phyloP scores from a whole-genome alignment of 1,284 basidiomycete genomes.

The Vanrija sp. region DNA sequence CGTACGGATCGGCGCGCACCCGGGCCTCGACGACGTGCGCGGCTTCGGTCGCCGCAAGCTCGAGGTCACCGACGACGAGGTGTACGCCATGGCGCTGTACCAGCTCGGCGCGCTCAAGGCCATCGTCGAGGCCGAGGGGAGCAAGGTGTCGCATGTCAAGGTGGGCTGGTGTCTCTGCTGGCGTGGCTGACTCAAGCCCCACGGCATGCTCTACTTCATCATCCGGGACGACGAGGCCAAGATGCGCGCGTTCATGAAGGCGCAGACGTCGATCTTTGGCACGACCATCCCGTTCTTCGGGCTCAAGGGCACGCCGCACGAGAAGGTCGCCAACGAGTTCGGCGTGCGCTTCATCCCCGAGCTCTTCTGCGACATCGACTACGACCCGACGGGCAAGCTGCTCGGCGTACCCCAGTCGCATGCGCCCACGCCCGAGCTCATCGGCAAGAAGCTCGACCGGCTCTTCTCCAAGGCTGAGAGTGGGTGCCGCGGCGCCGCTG shows the following conservation, averaged over 20 bases:
- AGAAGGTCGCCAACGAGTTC: slow-evolving; percentile 32
- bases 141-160: slow-evolving; percentile 36
- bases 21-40: slow-evolving; percentile 16
- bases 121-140: slow-evolving; percentile 37
- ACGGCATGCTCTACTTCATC: slow-evolving; percentile 28
- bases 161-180: slow-evolving; percentile 1
- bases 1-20: slow-evolving; percentile 40
- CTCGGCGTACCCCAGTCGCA: slow-evolving; percentile 33
- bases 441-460: slow-evolving; percentile 69
- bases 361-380: slow-evolving; percentile 38
- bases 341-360: slow-evolving; percentile 42
- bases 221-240: slow-evolving; percentile 33
- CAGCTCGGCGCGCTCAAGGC: slow-evolving; percentile 41
- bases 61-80: slow-evolving; percentile 16
- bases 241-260: slow-evolving; percentile 34
- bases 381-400: slow-evolving; percentile 28
- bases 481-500: not conserved
- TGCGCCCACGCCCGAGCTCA: slow-evolving; percentile 45
- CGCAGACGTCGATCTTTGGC: slow-evolving; percentile 28
- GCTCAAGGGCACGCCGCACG: slow-evolving; percentile 39
- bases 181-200: slow-evolving; percentile 23
- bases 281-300: slow-evolving; percentile 37
- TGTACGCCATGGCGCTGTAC: slow-evolving; percentile 21
- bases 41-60: slow-evolving; percentile 13
- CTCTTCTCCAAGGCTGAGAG: slow-evolving; percentile 63